Evolutionary conservation across 495 filamentous ascomycete species (phyloP).

Genomic region (Hypomontagnella submonticulosa): DNA sequence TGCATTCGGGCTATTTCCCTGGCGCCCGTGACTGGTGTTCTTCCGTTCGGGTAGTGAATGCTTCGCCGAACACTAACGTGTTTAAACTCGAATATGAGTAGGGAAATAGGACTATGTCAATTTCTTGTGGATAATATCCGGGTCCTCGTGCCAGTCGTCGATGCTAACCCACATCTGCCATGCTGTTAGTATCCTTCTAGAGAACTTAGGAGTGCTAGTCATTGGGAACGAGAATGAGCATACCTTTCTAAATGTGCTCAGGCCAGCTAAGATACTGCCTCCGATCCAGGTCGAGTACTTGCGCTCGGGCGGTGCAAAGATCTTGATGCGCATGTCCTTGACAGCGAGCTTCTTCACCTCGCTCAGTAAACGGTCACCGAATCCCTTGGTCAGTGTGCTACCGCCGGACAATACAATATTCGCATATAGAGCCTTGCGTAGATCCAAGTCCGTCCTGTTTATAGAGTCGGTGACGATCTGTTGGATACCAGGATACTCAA

Average conservation of each 20-base stretch:
- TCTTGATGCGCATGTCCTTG: constrained; percentile 99
- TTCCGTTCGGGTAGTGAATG: not conserved
- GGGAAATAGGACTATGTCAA: constrained; percentile 70
- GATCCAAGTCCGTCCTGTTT: constrained; percentile 94
- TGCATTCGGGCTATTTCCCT: constrained; percentile 5
- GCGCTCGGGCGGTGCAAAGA: constrained; percentile 95
- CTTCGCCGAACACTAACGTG: not conserved
- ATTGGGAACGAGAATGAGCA: constrained; percentile 37
- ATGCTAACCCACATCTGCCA: constrained; percentile 97
- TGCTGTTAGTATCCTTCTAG: constrained; percentile 5
- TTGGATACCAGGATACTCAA: constrained; percentile 97
- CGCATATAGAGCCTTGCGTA: constrained; percentile 91
- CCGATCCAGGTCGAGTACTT: constrained; percentile 99
- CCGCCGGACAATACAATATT: constrained; percentile 98
- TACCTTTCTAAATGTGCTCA: constrained; percentile 99
- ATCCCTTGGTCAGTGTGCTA: constrained; percentile 85
- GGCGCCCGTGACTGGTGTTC: no score
- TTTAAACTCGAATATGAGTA: not conserved
- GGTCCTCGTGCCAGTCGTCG: constrained; percentile 99
- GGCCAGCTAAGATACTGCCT: constrained; percentile 93
- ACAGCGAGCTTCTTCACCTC: constrained; percentile 94
- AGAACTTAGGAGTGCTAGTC: not conserved
- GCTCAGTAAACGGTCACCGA: constrained; percentile 91
- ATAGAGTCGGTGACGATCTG: constrained; percentile 98
- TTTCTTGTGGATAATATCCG: constrained; percentile 97